phyloP scores from a whole-genome alignment of 2,329 filamentous ascomycete genomes.

The Aspergillus alliaceus region DNA sequence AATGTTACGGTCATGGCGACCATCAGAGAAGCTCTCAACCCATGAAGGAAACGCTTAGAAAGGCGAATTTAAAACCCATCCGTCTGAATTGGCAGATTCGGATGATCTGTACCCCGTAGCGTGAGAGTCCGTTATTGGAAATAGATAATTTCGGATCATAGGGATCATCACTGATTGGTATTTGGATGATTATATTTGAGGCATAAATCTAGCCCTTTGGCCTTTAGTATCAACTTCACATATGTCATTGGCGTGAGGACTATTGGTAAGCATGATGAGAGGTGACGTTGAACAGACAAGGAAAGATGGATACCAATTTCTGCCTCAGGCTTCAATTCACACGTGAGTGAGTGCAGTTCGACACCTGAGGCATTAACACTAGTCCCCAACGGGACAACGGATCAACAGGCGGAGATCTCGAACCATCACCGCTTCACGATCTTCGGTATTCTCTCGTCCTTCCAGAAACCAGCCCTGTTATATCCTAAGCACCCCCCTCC shows the following conservation, averaged over 20 bases:
- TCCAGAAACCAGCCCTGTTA: background rate
- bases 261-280: no score
- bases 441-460: background rate
- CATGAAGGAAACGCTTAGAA: background rate
- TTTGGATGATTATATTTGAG: no score
- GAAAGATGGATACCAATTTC: no score
- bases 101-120: background rate
- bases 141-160: background rate
- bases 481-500: background rate
- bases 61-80: no score
- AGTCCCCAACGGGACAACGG: no score
- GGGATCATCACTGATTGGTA: background rate
- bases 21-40: no score
- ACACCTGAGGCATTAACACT: conserved; percentile 15
- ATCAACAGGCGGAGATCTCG: conserved; percentile 15
- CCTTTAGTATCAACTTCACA: no score
- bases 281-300: no score
- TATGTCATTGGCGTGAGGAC: no score
- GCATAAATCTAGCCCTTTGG: no score
- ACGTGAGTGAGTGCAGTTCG: conserved; percentile 3
- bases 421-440: conserved; percentile 2
- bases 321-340: background rate
- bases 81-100: no score
- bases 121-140: background rate
- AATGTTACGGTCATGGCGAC: background rate